Conservation (phyloP, 1,284 basidiomycete species). For the Sporisorium graminicola region DNA sequence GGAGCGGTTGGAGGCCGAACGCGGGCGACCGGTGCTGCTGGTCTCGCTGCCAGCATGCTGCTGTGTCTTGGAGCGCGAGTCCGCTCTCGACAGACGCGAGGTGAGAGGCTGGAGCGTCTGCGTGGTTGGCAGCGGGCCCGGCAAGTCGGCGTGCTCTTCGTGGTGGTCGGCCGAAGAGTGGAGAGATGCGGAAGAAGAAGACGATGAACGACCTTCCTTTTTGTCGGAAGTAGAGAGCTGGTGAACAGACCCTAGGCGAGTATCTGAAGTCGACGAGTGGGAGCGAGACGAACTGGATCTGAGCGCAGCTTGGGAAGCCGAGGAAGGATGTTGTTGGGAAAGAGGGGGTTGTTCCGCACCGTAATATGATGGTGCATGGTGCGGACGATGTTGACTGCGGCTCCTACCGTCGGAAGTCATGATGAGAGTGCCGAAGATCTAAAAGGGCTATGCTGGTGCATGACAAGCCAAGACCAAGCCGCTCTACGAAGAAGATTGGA, state of each 20-base stretch:
- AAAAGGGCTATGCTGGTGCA: conserved; percentile 13
- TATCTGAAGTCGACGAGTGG: conserved; percentile 30
- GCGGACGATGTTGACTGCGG: conserved; percentile 36
- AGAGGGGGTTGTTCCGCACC: conserved; percentile 34
- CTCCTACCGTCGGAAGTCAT: conserved; percentile 30
- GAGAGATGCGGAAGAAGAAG: conserved; percentile 14
- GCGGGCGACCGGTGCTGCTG: conserved; percentile 10
- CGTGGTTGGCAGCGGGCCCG: conserved; percentile 38
- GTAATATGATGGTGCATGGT: conserved; percentile 36
- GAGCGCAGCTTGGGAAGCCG: conserved; percentile 16
- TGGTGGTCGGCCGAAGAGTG: conserved; percentile 28
- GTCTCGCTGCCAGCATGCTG: no score
- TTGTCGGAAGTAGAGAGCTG: conserved; percentile 20
- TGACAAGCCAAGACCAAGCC: conserved; percentile 17
- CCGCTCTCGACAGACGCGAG: conserved; percentile 25
- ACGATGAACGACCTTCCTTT: conserved; percentile 1
- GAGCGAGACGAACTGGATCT: conserved; percentile 25
- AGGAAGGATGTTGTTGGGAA: conserved; percentile 21
- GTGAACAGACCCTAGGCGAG: conserved; percentile 11
- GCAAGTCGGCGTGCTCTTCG: conserved; percentile 37
- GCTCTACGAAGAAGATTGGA: not conserved
- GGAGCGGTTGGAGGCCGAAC: conserved; percentile 31
- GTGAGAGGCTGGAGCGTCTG: conserved; percentile 35
- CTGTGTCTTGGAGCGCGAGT: conserved; percentile 26
- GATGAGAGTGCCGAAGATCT: conserved; percentile 5